Percentiles rank a stretch among this genome's conserved stretches.
phyloP scores from a whole-genome alignment of 352 stramenopile genomes.

The Phytophthora litchii region DNA sequence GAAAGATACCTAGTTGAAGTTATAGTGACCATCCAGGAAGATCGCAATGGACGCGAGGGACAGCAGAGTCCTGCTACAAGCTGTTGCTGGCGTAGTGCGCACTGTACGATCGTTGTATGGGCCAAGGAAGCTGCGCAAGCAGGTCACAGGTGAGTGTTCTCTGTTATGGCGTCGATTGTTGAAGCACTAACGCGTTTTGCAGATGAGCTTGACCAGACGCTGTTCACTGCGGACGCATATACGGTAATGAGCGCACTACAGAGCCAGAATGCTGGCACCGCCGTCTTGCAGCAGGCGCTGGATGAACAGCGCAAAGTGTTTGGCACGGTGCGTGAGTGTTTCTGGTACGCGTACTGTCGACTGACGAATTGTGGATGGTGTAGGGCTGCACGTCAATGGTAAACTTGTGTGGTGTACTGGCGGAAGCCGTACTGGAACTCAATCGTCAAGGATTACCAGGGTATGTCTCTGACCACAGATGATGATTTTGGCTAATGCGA shows the following conservation, averaged over 20 bases:
- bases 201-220: slow-evolving; percentile 27
- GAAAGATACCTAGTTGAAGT: slow-evolving; percentile 32
- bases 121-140: slow-evolving; percentile 35
- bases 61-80: slow-evolving; percentile 21
- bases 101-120: slow-evolving; percentile 33
- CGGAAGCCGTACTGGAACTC: slow-evolving; percentile 20
- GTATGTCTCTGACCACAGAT: slow-evolving; percentile 8
- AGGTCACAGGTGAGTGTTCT: slow-evolving; percentile 19
- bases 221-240: slow-evolving; percentile 31
- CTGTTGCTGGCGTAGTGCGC: slow-evolving; percentile 21
- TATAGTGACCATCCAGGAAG: slow-evolving; percentile 6
- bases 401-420: slow-evolving; percentile 25
- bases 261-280: slow-evolving; percentile 31
- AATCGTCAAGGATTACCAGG: slow-evolving; percentile 13
- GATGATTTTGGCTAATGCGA: not conserved
- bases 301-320: slow-evolving; percentile 21
- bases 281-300: slow-evolving; percentile 35
- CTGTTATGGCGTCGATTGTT: not conserved
- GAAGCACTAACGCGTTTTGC: not conserved
- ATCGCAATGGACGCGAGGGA: slow-evolving; percentile 5
- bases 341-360: not conserved
- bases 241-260: slow-evolving; percentile 27
- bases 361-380: slow-evolving; percentile 2
- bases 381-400: slow-evolving; percentile 33
- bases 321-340: slow-evolving; percentile 20